Evolutionary conservation across 2,329 filamentous ascomycete genomes (phyloP), one percentile per base, ranked within the genome.

Genomic region (Cytospora mali): DNA sequence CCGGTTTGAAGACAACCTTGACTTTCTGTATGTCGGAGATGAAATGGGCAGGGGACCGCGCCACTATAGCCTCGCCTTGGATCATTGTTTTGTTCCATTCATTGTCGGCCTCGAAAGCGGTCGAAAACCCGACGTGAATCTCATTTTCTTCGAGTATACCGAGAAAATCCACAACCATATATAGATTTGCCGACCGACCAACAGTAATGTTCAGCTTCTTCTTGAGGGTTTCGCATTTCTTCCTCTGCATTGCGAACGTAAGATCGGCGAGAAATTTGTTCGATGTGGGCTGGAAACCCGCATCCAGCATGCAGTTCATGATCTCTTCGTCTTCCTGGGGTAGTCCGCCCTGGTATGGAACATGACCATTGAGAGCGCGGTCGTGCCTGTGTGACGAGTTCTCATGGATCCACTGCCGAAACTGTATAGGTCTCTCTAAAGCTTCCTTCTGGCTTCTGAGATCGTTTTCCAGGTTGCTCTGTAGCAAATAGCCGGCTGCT

Each of bases 1-100:
- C 80, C 0, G 81, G 79, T n/a, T 78, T 81, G 64, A 82, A 85
- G 0, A 88, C 84, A 0, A 80, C 83, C 42, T 75, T 80, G 9
- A 89, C 88, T 61, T 83, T 88, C 69, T 93, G 91, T 0, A 94
- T 86, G 65, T 95, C 91, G 29, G 87, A 91, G 0, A 81, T 79
- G 25, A 88, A 84, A 69, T 92, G 85, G 0, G 89, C 87, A 0
- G 91, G 91, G 1, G 87, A 85, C 23, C 91, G 81, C 0, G 87
- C 86, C 0, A 93, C 87, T 0, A 94, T 77, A 16, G 92, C 83
- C 18, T 80, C 77, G 0, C 80, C 80, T 42, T 87, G 77, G 1
- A 92, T 72, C 6, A 82, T 71, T 0, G 80, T 82, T 48, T 83
- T 84, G 0, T 77, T 81, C 39, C 84, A 81, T 3, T 60, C 50